These are phyloP conservation scores for Raphanus raphanistrum DNA, from an alignment of 345 rosid genomes.

Conservation along the genomic window DNA sequence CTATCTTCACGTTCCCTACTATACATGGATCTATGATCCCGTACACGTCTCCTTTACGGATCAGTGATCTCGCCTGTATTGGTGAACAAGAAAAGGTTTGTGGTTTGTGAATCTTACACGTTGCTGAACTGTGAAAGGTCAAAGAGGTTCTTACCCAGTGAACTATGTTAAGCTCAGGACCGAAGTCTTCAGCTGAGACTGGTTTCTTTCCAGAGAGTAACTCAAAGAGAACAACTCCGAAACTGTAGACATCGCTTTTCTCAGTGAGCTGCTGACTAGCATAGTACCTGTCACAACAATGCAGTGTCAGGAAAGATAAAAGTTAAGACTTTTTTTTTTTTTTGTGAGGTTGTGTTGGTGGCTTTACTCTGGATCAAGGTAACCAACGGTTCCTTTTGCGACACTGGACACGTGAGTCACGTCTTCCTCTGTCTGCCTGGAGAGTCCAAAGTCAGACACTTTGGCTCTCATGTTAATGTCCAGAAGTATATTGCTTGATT, in stretches of 20 bases:
- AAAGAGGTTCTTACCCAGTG: constrained; percentile 66
- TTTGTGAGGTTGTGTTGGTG: not conserved
- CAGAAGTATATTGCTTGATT: constrained; percentile 89
- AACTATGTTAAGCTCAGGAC: constrained; percentile 81
- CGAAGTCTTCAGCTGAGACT: constrained; percentile 78
- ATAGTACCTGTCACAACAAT: constrained; percentile 60
- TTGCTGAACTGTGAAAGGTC: not conserved
- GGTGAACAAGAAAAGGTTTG: constrained; percentile 12
- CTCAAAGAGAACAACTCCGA: constrained; percentile 95
- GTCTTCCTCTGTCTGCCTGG: constrained; percentile 92
- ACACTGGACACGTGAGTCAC: constrained; percentile 86
- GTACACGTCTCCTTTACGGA: constrained; percentile 71
- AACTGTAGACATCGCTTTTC: constrained; percentile 96
- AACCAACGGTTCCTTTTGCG: constrained; percentile 94
- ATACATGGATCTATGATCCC: constrained; percentile 74
- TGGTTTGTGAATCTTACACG: not conserved
- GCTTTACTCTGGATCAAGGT: constrained; percentile 94
- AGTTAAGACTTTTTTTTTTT: not conserved
- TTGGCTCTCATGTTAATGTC: constrained; percentile 95
- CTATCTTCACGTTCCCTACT: constrained; percentile 61
- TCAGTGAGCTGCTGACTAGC: constrained; percentile 89
- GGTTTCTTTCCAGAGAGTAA: constrained; percentile 91
- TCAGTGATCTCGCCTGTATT: constrained; percentile 77
- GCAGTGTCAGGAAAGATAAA: not conserved
- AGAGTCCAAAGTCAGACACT: constrained; percentile 97